phyloP scores from a whole-genome alignment of 495 filamentous ascomycete species.

The Neurospora cerealis region DNA sequence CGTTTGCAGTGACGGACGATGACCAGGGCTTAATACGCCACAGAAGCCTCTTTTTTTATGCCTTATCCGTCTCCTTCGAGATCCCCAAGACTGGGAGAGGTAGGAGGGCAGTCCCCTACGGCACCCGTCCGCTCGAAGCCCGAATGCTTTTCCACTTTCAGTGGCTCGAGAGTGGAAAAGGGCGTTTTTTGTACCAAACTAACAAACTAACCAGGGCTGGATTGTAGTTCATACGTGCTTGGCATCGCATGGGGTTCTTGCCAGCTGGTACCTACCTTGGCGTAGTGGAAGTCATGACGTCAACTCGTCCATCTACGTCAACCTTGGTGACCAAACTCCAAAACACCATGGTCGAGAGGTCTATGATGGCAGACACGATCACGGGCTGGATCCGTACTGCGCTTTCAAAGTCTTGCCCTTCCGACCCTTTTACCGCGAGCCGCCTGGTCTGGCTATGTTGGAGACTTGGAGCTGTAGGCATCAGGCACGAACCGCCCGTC shows the following conservation, averaged over 20 bases:
- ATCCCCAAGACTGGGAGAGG: neutral
- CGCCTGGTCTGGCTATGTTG: too few species aligned
- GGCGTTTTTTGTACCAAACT: neutral
- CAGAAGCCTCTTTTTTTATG: neutral
- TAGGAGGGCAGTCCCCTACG: neutral
- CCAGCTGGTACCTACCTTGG: neutral
- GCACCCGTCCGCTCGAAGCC: neutral
- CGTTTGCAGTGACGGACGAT: too few species aligned
- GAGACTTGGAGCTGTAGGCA: too few species aligned
- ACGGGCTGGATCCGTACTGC: neutral
- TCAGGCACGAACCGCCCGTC: neutral
- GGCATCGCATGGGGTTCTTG: neutral
- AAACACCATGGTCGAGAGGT: neutral
- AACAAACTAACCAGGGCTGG: neutral
- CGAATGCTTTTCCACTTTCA: neutral
- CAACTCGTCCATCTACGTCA: neutral
- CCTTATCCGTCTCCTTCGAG: neutral
- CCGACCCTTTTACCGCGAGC: too few species aligned
- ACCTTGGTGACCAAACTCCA: neutral
- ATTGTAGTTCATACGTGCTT: neutral
- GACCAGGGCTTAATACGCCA: too few species aligned
- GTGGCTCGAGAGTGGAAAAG: neutral
- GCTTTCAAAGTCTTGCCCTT: neutral
- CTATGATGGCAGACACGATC: neutral
- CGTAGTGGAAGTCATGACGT: neutral